phyloP scores from a whole-genome alignment of 805 yeast species.

The Ogataea methanolica region DNA sequence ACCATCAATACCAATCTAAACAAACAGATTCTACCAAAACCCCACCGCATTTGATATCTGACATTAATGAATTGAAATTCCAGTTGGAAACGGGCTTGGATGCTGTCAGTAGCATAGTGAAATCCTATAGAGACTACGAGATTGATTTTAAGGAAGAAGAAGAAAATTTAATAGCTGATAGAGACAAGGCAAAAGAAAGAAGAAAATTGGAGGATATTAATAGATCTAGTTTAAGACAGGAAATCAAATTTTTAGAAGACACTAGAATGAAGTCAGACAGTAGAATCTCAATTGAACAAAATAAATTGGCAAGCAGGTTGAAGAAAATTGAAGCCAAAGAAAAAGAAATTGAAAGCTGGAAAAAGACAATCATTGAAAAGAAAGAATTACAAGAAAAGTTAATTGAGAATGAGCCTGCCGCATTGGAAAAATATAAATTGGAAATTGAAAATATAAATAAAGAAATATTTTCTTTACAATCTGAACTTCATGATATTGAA shows the following conservation, averaged over 20 bases:
- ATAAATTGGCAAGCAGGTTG: slow-evolving; percentile 23
- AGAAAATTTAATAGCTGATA: slow-evolving; percentile 27
- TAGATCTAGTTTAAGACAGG: slow-evolving; percentile 35
- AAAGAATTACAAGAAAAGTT: slow-evolving; percentile 10
- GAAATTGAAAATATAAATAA: slow-evolving; percentile 27
- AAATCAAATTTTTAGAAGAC: slow-evolving; percentile 38
- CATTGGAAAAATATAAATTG: slow-evolving; percentile 12
- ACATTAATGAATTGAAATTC: slow-evolving; percentile 39
- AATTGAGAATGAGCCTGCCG: slow-evolving; percentile 13
- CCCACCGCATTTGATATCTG: slow-evolving; percentile 31
- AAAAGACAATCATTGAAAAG: slow-evolving; percentile 22
- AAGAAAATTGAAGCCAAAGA: slow-evolving; percentile 32
- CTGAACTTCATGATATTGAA: slow-evolving; percentile 28
- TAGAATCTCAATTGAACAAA: slow-evolving; percentile 31
- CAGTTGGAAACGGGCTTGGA: slow-evolving; percentile 38
- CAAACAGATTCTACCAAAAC: slow-evolving; percentile 5
- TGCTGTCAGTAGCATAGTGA: slow-evolving; percentile 33
- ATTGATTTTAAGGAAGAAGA: slow-evolving; percentile 38
- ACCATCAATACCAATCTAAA: not conserved
- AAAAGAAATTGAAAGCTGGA: slow-evolving; percentile 33
- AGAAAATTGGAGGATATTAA: slow-evolving; percentile 38
- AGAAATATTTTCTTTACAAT: slow-evolving; percentile 21
- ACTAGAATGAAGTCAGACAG: slow-evolving; percentile 33
- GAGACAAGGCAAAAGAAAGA: slow-evolving; percentile 35
- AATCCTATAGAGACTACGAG: slow-evolving; percentile 29